Base-by-base conservation (phyloP, 768 basidiomycete genomes). In the Gautieria morchelliformis region DNA sequence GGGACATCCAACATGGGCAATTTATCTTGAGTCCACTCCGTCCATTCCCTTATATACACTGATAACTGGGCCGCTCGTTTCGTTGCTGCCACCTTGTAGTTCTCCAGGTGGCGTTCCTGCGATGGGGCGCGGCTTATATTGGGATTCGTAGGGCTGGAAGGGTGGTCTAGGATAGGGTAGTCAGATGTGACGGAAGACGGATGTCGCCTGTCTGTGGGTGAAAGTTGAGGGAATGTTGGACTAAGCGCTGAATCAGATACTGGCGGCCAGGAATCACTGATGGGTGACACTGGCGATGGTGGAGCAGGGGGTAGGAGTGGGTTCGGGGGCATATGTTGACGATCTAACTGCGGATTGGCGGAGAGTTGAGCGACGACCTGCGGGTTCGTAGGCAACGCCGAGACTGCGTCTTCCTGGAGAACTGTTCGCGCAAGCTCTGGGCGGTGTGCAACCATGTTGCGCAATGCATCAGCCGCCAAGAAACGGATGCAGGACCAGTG, bases 381-480 rank as follows among this genome's bases (percentile, higher is more conserved):
- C 9, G 42, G 42, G 42, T 44, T n/a, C 42, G 42, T 20, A 40
- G 46, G 44, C 42, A 53, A 53, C 40, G 42, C 24, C 14, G 32
- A 19, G n/a, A 44, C 41, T n/a, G 53, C 53, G 41, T 46, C 20
- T 14, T 44, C 45, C 4, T 45, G 37, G 4, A 46, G 17, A 11
- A 55, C 27, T 5, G 41, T 32, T 11, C 41, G 12, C 4, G 42
- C 53, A 20, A 55, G n/a, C 15, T 14, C 14, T 19, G 53, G 53
- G 24, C 53, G 53, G 40, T 55, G 41, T 45, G 53, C 41, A 40
- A 44, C 24, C 7, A 55, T 46, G 22, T 55, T 55, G 19, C 33
- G 40, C 3, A 55, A 9, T 2, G 53, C 30, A 22, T 55, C 41
- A 14, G 41, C 24, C 5, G 53, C 53, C 53, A 42, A 55, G 19